phyloP scores from a whole-genome alignment of 2,329 filamentous ascomycete genomes.

The Aurifilum marmelostoma region DNA sequence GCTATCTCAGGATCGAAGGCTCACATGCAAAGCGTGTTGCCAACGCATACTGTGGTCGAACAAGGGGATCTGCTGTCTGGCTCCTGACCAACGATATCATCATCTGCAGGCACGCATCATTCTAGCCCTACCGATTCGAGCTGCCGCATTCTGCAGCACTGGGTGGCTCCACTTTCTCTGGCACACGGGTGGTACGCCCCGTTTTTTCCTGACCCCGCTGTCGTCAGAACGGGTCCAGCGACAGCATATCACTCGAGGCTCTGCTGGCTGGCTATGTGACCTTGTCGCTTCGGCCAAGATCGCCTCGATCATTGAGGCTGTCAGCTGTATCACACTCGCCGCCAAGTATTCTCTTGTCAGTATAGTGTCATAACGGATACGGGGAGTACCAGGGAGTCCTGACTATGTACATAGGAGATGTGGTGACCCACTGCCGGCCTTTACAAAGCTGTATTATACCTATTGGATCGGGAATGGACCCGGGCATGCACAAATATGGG shows the following conservation, averaged over 20 bases:
- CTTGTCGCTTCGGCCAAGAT: neutral
- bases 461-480: neutral
- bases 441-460: neutral
- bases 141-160: conserved; percentile 11
- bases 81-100: conserved; percentile 6
- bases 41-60: neutral
- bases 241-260: conserved; percentile 11
- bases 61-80: neutral
- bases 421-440: neutral
- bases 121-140: conserved; percentile 13
- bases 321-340: neutral
- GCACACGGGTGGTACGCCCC: conserved; percentile 7
- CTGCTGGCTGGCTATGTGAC: neutral
- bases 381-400: neutral
- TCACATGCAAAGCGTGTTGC: neutral
- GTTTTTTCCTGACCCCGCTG: conserved; percentile 24
- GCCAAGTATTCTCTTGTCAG: neutral
- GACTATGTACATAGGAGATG: neutral
- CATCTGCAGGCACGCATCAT: conserved; percentile 9
- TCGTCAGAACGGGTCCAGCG: conserved; percentile 24
- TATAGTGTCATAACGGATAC: neutral
- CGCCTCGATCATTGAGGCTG: neutral
- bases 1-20: neutral
- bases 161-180: conserved; percentile 15
- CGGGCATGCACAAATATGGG: neutral